Base-by-base conservation (phyloP, 1,284 basidiomycete genomes). In the Porogramme epimiltina region DNA sequence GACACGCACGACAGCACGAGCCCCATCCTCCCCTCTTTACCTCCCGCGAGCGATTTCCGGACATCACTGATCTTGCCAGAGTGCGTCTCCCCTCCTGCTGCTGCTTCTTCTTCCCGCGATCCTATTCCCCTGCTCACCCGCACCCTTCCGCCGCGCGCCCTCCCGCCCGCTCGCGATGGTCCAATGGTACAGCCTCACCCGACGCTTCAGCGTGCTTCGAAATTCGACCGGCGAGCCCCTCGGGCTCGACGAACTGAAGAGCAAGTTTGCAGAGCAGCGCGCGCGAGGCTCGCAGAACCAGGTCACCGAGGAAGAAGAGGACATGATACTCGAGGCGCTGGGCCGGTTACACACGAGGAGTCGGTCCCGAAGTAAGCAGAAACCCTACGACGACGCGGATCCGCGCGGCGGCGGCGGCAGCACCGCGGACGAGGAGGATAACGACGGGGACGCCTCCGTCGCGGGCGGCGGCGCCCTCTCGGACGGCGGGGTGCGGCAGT, bases 31-130 rank as follows among this genome's bases (percentile, higher is more conserved):
- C 81, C 80, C 45, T 73, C 78, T 56, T 75, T 92, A 26, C 85
- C 86, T 44, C 78, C 85, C 31, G 73, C 76, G 39, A 83, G 80
- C 72, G 82, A 90, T 69, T 92, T 92, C 73, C 83, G 89, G 59
- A 90, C 89, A 23, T 90, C 89, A 54, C 77, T 87, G 65, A 91
- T 92, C 61, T 72, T 92, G 49, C 89, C 89, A 67, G 87, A 87
- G 90, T 92, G 70, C 73, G 87, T 78, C 51, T 40, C 47, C 10
- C 34, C 34, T 18, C 28, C 28, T 31, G 8, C 22, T 45, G 44
- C 44, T 61, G 36, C 42, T 52, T 55, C 49, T 47, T 45, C 34
- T 52, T 60, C 59, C 55, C 52, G 51, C 52, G 42, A 55, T 48
- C 55, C 50, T 52, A 41, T 44, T 39, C 40, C 44, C 34, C n/a